Evolutionary conservation across 257 asterid genomes (phyloP), one percentile per base, ranked within the genome.

Genomic region (Scutellaria minor): DNA sequence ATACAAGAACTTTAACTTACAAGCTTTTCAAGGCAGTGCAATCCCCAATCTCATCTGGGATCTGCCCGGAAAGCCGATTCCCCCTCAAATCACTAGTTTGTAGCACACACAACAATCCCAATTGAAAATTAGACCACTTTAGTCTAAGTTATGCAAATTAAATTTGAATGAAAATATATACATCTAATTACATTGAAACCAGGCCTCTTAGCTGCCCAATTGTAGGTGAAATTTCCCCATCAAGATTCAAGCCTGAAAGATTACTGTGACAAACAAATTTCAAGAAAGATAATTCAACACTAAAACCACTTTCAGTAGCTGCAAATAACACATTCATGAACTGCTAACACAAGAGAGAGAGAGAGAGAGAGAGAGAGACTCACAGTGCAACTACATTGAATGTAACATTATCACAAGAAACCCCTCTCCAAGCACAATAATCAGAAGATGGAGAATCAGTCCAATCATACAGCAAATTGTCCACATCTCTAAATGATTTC

Each of bases 21-120:
- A 95, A 77, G 74, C 85, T 90, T 70, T 18, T 72, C 81, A 95
- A 65, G 64, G 86, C 83, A 4, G 91, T 87, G 82, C 98, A 95
- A 68, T 95, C 99, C 35, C 98, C 99, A 79, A 95, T 90, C 83
- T 95, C 98, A 78, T 95, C 99, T 1, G 99, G 99, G 72, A 95
- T 95, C 75, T 92, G 99, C 9, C 99, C 98, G 1, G 96, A 87
- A 2, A 95, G 91, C 64, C 78, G 77, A 81, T 92, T 95, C 41
- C 77, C 94, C 81, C 83, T 85, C 46, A 90, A 74, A 64, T 92
- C 99, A 82, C 99, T 92, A 69, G 27, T 71, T 73, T 37, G 9
- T 31, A 59, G 51, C 11, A 22, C 13, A 59, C 66, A 68, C 27
- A 71, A 51, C 42, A 35, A 48, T 47, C 40, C 52, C 10, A 47